phyloP scores from a whole-genome alignment of 495 filamentous ascomycete species.

The Trichoderma erinaceum region DNA sequence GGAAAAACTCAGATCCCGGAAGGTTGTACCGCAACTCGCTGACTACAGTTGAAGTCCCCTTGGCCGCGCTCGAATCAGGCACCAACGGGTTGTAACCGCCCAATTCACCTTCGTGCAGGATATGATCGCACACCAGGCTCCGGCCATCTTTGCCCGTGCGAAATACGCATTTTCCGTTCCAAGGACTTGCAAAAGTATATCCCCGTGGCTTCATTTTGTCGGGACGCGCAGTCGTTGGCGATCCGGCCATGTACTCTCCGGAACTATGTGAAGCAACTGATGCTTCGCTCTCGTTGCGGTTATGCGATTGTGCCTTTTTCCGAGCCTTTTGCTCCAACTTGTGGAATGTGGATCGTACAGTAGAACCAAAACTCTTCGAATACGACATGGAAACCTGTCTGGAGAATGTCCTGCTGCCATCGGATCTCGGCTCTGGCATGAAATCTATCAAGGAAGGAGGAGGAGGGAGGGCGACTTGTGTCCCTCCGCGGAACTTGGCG shows the following conservation, averaged over 20 bases:
- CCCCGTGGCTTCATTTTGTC: slow-evolving; percentile 39
- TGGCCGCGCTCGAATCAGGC: not conserved
- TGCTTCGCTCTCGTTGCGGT: slow-evolving; percentile 29
- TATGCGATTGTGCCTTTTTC: slow-evolving; percentile 23
- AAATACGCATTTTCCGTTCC: slow-evolving; percentile 82
- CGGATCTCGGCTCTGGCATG: slow-evolving; percentile 16
- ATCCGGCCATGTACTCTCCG: slow-evolving; percentile 21
- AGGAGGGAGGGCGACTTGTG: slow-evolving; percentile 16
- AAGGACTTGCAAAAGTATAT: slow-evolving; percentile 73
- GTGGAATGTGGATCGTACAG: slow-evolving; percentile 36
- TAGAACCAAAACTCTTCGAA: slow-evolving; percentile 36
- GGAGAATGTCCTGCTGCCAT: slow-evolving; percentile 32
- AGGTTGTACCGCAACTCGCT: slow-evolving; percentile 89
- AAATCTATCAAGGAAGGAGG: not conserved
- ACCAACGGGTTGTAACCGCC: slow-evolving; percentile 35
- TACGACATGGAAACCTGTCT: slow-evolving; percentile 48
- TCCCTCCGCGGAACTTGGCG: slow-evolving; percentile 44
- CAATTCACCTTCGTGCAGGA: slow-evolving; percentile 38
- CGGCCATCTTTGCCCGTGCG: slow-evolving; percentile 65
- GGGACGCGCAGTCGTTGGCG: slow-evolving; percentile 35
- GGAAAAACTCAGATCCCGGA: slow-evolving; percentile 43
- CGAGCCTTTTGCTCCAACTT: not conserved
- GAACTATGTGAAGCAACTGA: slow-evolving; percentile 34
- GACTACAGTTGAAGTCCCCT: slow-evolving; percentile 45
- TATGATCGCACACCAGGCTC: slow-evolving; percentile 71